Evolutionary conservation across 2,329 filamentous ascomycete genomes (phyloP), one percentile per base, ranked within the genome.

Genomic region (Lasiodiplodia hormozganensis): DNA sequence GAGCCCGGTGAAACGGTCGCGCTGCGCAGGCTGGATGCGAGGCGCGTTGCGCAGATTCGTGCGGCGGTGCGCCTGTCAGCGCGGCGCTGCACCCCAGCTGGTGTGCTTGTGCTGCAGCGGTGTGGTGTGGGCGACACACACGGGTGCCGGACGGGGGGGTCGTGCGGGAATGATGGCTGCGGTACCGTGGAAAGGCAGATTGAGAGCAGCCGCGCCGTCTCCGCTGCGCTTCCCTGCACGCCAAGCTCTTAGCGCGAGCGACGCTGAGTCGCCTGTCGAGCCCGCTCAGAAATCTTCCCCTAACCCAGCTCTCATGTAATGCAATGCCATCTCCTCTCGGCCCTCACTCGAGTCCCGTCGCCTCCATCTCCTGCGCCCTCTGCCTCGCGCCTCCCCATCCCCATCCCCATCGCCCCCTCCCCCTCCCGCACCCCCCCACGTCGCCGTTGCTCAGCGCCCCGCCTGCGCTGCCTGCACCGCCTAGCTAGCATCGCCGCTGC

Each of bases 301-400:
- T 65, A 65, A 65, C 62, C 62, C 62, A 65, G 47, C 47, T 49
- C 62, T 65, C 62, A 65, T 65, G 62, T 65, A 65, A 65, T 65
- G 62, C 51, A 65, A 54, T 54, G 62, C 28, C 60, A 51, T 36
- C 47, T 52, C 60, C 43, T 64, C 60, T 64, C 60, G 60, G 60
- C 60, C 60, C 60, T 64, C 60, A 52, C 18, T 64, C 60, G 60
- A 64, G 60, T 64, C 60, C 47, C 60, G 60, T 64, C 60, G 60
- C 60, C 60, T 62, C 60, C 60, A 64, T 64, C 60, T 64, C 60
- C 60, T 31, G 60, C 60, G 43, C 60, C 58, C 47, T 64, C 60
- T 64, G 60, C 60, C 60, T 64, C 31, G 43, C 60, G 60, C 60
- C 25, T 52, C 47, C 58, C 58, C 58, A 62, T 62, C 58, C 60